Evolutionary conservation across 805 yeast genomes (phyloP).

Genomic region (Hanseniaspora clermontiae): DNA sequence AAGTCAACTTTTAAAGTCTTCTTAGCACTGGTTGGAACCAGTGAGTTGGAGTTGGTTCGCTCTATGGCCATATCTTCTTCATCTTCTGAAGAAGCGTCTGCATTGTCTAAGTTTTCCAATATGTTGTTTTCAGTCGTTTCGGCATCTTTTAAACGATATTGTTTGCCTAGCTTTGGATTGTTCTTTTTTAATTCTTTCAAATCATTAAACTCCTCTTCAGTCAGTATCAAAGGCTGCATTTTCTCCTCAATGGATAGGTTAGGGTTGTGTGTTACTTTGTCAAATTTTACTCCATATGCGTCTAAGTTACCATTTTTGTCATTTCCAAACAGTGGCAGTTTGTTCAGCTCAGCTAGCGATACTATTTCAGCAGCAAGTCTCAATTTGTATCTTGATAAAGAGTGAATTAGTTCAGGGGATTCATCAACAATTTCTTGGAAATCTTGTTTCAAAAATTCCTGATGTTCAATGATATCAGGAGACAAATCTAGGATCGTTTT

Average conservation of each 20-base stretch:
- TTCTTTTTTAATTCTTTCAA: neutral
- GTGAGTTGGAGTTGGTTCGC: neutral
- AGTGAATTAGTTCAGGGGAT: conserved; percentile 34
- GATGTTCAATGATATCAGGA: conserved; percentile 38
- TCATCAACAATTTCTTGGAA: conserved; percentile 18
- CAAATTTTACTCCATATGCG: conserved; percentile 12
- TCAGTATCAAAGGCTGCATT: conserved; percentile 8
- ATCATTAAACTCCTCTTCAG: conserved; percentile 6
- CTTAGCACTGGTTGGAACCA: conserved; percentile 16
- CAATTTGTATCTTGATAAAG: conserved; percentile 42
- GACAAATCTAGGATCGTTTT: conserved; percentile 41
- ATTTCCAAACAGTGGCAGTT: conserved; percentile 37
- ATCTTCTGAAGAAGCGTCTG: conserved; percentile 11
- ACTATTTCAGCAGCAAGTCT: conserved; percentile 50
- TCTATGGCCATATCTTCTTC: conserved; percentile 5
- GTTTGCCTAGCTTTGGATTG: conserved; percentile 6
- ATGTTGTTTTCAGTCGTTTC: neutral
- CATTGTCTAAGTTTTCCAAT: neutral
- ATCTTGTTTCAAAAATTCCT: conserved; percentile 25
- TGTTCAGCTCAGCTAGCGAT: conserved; percentile 37
- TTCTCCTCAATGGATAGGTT: conserved; percentile 6
- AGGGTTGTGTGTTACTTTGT: conserved; percentile 15
- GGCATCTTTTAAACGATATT: neutral
- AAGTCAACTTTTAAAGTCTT: conserved; percentile 3
- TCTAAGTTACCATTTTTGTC: conserved; percentile 10